Evolutionary conservation across 2,329 filamentous ascomycete species (phyloP).

Genomic region (Neonectria punicea): DNA sequence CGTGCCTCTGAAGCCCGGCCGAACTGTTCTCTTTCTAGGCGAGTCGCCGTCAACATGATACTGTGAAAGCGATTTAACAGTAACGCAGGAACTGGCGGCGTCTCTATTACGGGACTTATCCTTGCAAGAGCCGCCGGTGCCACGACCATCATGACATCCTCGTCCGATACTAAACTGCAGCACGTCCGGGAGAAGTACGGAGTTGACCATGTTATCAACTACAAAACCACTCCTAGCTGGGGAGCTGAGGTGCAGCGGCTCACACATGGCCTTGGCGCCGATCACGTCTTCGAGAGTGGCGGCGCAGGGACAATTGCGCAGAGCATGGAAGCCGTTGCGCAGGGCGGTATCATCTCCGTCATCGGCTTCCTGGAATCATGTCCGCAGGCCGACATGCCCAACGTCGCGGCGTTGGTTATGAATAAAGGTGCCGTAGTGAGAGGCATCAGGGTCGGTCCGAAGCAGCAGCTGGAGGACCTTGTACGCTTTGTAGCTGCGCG

Average conservation of each 20-base stretch:
- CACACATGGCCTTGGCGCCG: conserved; percentile 56
- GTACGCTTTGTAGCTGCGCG: background rate
- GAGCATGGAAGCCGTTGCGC: conserved; percentile 55
- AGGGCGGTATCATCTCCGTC: conserved; percentile 57
- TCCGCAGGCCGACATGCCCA: conserved; percentile 14
- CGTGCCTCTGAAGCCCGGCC: conserved; percentile 51
- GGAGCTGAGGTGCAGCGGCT: conserved; percentile 54
- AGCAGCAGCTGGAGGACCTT: conserved; percentile 19
- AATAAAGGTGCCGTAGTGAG: conserved; percentile 19
- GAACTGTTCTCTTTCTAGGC: conserved; percentile 52
- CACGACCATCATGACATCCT: conserved; percentile 60
- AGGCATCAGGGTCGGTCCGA: conserved; percentile 20
- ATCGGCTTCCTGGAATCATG: conserved; percentile 53
- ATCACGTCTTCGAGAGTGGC: conserved; percentile 53
- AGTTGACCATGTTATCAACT: conserved; percentile 60
- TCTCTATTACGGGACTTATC: conserved; percentile 56
- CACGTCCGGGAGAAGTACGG: conserved; percentile 49
- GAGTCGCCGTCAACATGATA: background rate
- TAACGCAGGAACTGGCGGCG: conserved; percentile 56
- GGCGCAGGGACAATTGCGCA: conserved; percentile 55
- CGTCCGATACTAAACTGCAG: conserved; percentile 58
- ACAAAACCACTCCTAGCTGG: conserved; percentile 58
- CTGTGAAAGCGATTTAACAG: no score
- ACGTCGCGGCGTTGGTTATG: conserved; percentile 13
- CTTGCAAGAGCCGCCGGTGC: conserved; percentile 59